Conservation (phyloP, 2,329 filamentous ascomycete species). For the Verticillium isaacii region DNA sequence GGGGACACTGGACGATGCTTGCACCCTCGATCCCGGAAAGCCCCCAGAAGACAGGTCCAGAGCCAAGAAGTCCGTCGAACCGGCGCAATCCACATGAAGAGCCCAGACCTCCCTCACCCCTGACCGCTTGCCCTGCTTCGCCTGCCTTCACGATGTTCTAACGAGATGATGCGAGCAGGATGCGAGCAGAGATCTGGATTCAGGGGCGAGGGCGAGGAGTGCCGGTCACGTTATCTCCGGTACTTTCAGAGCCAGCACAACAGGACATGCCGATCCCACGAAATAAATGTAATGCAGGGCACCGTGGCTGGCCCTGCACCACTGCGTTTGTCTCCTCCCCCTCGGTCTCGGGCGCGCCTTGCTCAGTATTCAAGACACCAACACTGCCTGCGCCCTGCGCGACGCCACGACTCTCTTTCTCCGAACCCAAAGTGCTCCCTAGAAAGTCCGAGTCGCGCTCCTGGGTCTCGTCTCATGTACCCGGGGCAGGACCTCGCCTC, state of each 20-base stretch:
- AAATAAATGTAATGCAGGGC: too few species aligned
- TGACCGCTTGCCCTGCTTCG: neutral
- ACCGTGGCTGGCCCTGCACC: neutral
- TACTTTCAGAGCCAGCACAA: neutral
- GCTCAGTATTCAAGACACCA: too few species aligned
- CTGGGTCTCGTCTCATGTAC: neutral
- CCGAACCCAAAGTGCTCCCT: neutral
- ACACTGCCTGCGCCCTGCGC: too few species aligned
- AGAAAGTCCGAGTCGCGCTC: neutral
- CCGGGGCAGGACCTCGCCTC: neutral
- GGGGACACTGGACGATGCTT: neutral
- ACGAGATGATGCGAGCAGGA: neutral
- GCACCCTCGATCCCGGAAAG: neutral
- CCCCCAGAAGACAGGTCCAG: neutral
- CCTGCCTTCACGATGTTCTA: neutral
- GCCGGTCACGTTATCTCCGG: neutral
- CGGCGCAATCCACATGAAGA: neutral
- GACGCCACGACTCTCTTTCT: neutral
- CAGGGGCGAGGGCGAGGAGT: neutral
- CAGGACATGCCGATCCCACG: neutral
- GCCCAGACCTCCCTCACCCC: neutral
- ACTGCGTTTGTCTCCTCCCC: neutral
- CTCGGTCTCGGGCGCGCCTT: too few species aligned
- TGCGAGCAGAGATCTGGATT: neutral
- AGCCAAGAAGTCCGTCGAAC: neutral